Percentiles rank a stretch among this genome's conserved stretches.
Evolutionary conservation across 129 eudicot genomes (phyloP).

Genomic region (Oenanthe sinensis): DNA sequence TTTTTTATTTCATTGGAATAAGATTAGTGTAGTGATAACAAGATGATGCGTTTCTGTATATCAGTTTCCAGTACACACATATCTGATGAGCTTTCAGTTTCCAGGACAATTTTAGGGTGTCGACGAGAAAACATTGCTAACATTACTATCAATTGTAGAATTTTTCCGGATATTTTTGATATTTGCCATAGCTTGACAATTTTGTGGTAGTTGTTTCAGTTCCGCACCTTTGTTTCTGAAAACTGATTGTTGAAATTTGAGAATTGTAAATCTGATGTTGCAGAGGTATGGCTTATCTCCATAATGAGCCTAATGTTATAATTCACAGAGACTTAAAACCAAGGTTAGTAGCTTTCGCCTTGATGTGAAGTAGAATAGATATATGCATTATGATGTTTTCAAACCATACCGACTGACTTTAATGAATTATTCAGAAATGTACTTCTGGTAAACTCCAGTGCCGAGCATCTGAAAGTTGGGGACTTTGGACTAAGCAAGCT

Average conservation of each 20-base stretch:
- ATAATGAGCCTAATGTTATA: conserved; percentile 89
- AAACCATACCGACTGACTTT: conserved; percentile 1
- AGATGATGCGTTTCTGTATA: neutral
- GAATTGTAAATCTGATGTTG: conserved; percentile 10
- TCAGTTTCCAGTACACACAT: neutral
- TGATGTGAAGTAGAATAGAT: neutral
- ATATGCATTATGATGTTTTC: neutral
- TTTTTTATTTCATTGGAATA: too few relatives aligned
- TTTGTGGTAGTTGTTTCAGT: neutral
- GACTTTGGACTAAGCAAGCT: conserved; percentile 97
- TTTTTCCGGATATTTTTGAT: neutral
- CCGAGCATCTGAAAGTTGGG: conserved; percentile 94
- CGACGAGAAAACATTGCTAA: too few relatives aligned
- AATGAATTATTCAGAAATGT: conserved; percentile 55
- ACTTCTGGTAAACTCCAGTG: conserved; percentile 77
- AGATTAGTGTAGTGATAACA: neutral
- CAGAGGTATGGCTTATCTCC: conserved; percentile 99
- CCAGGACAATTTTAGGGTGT: neutral
- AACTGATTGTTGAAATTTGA: conserved; percentile 7
- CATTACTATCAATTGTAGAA: neutral
- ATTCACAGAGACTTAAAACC: conserved; percentile 93
- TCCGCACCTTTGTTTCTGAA: neutral
- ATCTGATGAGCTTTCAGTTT: neutral
- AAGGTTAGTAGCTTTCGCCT: conserved; percentile 42
- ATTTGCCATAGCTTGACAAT: neutral